phyloP scores from a whole-genome alignment of 2,329 filamentous ascomycete species.

The Aureobasidium lini region DNA sequence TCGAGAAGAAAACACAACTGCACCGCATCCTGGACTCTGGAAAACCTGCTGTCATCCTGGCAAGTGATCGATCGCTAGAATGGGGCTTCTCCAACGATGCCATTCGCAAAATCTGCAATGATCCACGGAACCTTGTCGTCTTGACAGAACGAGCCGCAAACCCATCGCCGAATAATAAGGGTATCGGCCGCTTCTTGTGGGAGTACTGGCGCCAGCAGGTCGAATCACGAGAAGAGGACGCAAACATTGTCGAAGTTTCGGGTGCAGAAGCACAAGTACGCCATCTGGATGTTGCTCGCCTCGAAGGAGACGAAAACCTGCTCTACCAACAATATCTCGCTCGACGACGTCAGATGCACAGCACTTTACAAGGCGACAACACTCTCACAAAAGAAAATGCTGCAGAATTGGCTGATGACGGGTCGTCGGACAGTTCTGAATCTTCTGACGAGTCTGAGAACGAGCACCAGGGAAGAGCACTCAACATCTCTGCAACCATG shows the following conservation, averaged over 20 bases:
- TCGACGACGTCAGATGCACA: slow-evolving; percentile 78
- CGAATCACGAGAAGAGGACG: slow-evolving; percentile 1
- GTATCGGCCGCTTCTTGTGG: slow-evolving; percentile 70
- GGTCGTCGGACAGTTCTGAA: slow-evolving; percentile 76
- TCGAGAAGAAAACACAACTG: slow-evolving; percentile 76
- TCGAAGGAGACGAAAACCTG: slow-evolving; percentile 66
- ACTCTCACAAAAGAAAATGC: slow-evolving; percentile 61
- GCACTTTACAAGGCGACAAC: slow-evolving; percentile 65
- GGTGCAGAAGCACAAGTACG: not conserved
- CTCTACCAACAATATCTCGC: slow-evolving; percentile 90
- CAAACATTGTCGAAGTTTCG: slow-evolving; percentile 1
- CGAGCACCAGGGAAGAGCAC: slow-evolving; percentile 82
- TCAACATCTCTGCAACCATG: slow-evolving; percentile 81
- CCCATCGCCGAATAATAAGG: slow-evolving; percentile 34
- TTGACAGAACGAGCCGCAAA: slow-evolving; percentile 66
- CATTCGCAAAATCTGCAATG: slow-evolving; percentile 64
- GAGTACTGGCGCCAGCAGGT: slow-evolving; percentile 37
- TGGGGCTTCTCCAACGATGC: slow-evolving; percentile 91
- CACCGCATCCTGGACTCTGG: slow-evolving; percentile 55
- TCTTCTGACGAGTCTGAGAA: slow-evolving; percentile 83
- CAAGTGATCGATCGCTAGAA: slow-evolving; percentile 81
- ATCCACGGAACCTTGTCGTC: slow-evolving; percentile 75
- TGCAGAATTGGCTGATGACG: slow-evolving; percentile 49
- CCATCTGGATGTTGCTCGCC: slow-evolving; percentile 41
- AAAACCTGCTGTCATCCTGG: slow-evolving; percentile 69